Percentiles rank a stretch among this genome's conserved stretches.
Conservation (phyloP, 257 asterid species). For the Solanum virginianum region DNA sequence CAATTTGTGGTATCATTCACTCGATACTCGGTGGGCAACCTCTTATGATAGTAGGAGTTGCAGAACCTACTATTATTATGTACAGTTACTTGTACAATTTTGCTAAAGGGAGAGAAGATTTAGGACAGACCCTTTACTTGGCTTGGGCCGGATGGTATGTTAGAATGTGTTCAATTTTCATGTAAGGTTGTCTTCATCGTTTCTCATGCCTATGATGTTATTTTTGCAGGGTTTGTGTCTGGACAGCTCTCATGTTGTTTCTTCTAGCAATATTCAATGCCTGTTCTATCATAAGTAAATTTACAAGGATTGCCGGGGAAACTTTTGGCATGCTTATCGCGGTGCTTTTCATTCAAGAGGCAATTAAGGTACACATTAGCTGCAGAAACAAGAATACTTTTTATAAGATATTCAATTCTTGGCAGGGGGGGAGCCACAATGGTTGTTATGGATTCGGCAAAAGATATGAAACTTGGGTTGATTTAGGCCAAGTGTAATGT, state of each 20-base stretch:
- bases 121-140: constrained; percentile 1
- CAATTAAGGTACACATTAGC: background rate
- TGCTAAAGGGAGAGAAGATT: constrained; percentile 1
- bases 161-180: background rate
- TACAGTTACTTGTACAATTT: constrained; percentile 5
- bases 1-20: constrained; percentile 6
- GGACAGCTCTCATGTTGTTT: constrained; percentile 4
- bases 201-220: background rate
- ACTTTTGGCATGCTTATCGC: constrained; percentile 2
- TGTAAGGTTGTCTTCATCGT: background rate
- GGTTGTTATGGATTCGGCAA: background rate
- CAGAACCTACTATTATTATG: constrained; percentile 9
- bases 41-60: constrained; percentile 6
- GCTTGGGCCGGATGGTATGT: constrained; percentile 12
- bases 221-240: constrained; percentile 6
- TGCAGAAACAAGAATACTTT: background rate
- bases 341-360: constrained; percentile 5
- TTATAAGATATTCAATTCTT: background rate
- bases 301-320: constrained; percentile 7
- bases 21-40: constrained; percentile 6
- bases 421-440: background rate
- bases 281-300: constrained; percentile 1
- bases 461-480: background rate
- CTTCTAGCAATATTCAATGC: constrained; percentile 2
- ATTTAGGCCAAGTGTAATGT: background rate